phyloP scores from a whole-genome alignment of 345 rosid species.

The Stellera chamaejasme region DNA sequence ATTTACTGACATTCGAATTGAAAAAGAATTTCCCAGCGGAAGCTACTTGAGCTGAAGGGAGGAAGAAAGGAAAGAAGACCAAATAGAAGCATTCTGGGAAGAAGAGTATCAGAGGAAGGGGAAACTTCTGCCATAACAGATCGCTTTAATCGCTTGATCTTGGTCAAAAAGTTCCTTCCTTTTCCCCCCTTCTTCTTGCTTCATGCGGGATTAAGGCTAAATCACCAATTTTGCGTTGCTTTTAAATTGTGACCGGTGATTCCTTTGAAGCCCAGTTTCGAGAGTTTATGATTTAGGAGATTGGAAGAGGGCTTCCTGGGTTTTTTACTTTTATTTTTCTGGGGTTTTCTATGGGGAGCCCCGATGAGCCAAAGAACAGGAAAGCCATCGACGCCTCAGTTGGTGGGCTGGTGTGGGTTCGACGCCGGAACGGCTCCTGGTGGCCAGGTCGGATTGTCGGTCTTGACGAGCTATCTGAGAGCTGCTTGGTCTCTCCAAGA shows the following conservation, averaged over 20 bases:
- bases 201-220: conserved; percentile 20
- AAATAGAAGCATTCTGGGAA: too few relatives aligned
- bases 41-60: background rate
- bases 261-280: conserved; percentile 7
- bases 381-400: conserved; percentile 71
- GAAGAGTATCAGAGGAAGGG: too few relatives aligned
- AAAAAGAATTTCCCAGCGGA: too few relatives aligned
- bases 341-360: conserved; percentile 57
- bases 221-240: background rate
- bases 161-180: background rate
- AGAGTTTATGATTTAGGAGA: conserved; percentile 16
- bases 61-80: background rate
- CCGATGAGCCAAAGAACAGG: conserved; percentile 40
- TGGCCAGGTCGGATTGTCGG: conserved; percentile 95
- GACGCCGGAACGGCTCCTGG: conserved; percentile 97
- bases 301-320: conserved; percentile 7
- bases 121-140: too few relatives aligned
- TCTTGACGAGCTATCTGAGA: conserved; percentile 62
- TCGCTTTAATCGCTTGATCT: conserved; percentile 1
- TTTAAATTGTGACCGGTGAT: conserved; percentile 17
- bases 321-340: conserved; percentile 2
- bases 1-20: too few relatives aligned
- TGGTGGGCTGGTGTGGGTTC: conserved; percentile 96
- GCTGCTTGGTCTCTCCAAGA: conserved; percentile 70
- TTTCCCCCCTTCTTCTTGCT: conserved; percentile 1